These are phyloP conservation scores for Gossypium ekmanianum DNA, from an alignment of 345 rosid species.

Conservation along the genomic window DNA sequence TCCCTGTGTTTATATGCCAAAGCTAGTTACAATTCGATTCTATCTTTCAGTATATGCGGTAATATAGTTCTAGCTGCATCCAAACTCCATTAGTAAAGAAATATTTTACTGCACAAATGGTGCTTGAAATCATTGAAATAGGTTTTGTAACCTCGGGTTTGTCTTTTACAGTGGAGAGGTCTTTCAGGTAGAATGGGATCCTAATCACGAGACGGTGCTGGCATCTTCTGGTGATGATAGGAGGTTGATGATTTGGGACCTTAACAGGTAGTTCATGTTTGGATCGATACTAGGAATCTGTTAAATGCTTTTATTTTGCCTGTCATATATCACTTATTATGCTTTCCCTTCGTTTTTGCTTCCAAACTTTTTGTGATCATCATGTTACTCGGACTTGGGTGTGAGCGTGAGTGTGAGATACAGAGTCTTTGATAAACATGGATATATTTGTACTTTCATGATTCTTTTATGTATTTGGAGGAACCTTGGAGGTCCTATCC, in stretches of 20 bases:
- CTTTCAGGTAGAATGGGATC: conserved; percentile 98
- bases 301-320: background rate
- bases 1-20: background rate
- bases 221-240: conserved; percentile 93
- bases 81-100: background rate
- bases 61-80: background rate
- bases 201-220: conserved; percentile 82
- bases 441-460: too few species aligned
- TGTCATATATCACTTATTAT: background rate
- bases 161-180: conserved; percentile 69
- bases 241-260: conserved; percentile 92
- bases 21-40: background rate
- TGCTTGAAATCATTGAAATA: background rate
- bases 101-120: background rate
- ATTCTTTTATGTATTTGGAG: too few species aligned
- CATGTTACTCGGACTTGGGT: background rate
- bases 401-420: too few species aligned
- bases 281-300: background rate
- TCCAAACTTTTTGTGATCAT: background rate
- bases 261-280: conserved; percentile 59
- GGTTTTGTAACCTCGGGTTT: conserved; percentile 15
- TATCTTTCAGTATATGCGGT: background rate
- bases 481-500: too few species aligned
- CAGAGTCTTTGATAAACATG: too few species aligned
- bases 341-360: background rate